phyloP scores from a whole-genome alignment of 2,329 filamentous ascomycete genomes.

The Curvularia sp. region DNA sequence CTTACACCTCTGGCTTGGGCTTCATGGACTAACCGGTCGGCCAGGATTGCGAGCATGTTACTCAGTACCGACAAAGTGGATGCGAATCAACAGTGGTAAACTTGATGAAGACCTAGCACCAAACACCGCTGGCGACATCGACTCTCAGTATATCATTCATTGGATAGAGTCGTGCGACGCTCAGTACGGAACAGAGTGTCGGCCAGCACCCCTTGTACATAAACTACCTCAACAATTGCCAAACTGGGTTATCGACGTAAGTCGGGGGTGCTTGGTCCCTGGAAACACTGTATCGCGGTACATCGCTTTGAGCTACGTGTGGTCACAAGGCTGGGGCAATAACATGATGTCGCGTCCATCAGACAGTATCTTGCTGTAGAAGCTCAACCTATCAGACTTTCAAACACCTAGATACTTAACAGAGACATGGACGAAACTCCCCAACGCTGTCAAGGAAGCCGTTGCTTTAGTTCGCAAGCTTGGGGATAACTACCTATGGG shows the following conservation, averaged over 20 bases:
- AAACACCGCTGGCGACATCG: not conserved
- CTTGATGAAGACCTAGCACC: not conserved
- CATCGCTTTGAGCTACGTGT: not conserved
- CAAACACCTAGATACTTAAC: no score
- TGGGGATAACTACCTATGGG: not conserved
- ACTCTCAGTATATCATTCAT: not conserved
- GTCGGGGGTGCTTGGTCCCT: not conserved
- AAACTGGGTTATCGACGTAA: no score
- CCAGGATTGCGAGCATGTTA: not conserved
- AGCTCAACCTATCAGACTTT: no score
- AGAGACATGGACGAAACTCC: not conserved
- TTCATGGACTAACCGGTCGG: not conserved
- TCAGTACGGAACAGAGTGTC: not conserved
- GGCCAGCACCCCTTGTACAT: not conserved
- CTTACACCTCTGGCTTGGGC: not conserved
- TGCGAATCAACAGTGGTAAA: not conserved
- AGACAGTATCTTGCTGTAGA: no score
- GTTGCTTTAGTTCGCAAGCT: not conserved
- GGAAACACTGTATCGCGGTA: not conserved
- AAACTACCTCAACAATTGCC: not conserved
- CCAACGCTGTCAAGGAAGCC: not conserved
- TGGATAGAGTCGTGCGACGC: not conserved
- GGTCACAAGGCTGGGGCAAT: no score
- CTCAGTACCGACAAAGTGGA: not conserved
- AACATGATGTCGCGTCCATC: no score